Evolutionary conservation across 2,329 filamentous ascomycete species (phyloP).

Genomic region (Sporothrix brunneoviolacea): DNA sequence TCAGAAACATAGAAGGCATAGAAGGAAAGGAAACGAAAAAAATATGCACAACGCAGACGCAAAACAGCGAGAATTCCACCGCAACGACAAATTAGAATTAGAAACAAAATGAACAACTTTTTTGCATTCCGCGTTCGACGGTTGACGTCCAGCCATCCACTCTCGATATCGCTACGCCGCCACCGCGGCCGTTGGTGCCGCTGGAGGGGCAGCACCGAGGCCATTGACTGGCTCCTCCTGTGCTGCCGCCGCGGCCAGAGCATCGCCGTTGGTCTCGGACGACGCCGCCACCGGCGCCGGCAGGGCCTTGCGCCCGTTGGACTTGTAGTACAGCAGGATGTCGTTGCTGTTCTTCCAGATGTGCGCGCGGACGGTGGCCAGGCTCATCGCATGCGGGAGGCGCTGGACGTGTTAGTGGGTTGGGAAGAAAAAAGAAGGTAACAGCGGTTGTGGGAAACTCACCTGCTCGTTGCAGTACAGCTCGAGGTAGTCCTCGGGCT

Average conservation of each 20-base stretch:
- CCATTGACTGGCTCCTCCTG: too few species aligned
- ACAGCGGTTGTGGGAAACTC: conserved; percentile 27
- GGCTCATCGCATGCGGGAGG: conserved; percentile 75
- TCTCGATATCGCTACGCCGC: too few species aligned
- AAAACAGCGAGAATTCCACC: not conserved
- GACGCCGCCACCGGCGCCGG: conserved; percentile 25
- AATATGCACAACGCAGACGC: not conserved
- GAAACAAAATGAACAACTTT: too few species aligned
- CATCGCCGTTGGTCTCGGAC: too few species aligned
- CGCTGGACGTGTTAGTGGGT: conserved; percentile 35
- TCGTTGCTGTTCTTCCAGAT: conserved; percentile 95
- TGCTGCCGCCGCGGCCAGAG: too few species aligned
- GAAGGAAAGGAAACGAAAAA: not conserved
- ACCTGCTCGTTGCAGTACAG: conserved; percentile 92
- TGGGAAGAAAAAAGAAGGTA: not conserved
- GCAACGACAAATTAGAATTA: too few species aligned
- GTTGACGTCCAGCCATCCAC: too few species aligned
- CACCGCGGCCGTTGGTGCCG: not conserved
- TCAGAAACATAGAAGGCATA: not conserved
- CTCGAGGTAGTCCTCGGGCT: conserved; percentile 89
- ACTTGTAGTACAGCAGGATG: conserved; percentile 82
- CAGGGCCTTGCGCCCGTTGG: conserved; percentile 74
- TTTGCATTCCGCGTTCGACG: too few species aligned
- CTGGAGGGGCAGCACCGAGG: not conserved
- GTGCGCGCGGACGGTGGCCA: conserved; percentile 87